Percentiles rank a stretch among this genome's conserved stretches.
Evolutionary conservation across 164 flowering plant species (phyloP).

Genomic region (Stephania japonica): DNA sequence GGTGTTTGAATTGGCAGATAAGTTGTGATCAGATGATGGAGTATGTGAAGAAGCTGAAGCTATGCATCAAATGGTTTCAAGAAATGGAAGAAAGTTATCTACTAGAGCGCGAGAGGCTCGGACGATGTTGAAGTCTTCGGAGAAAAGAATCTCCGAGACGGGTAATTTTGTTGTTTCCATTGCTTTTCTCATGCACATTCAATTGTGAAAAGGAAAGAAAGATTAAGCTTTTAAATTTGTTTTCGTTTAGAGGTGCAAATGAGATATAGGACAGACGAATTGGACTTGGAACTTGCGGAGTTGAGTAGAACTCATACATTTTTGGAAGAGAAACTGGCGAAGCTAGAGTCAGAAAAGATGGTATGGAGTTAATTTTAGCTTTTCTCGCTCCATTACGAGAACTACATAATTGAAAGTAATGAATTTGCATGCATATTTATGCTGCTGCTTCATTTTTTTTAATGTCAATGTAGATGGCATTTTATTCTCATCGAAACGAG

Average conservation of each 20-base stretch:
- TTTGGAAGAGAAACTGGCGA: constrained; percentile 40
- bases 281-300: constrained; percentile 42
- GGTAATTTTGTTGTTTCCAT: constrained; percentile 32
- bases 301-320: constrained; percentile 34
- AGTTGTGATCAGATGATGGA: constrained; percentile 63
- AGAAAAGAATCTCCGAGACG: constrained; percentile 39
- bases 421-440: background rate
- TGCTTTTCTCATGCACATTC: background rate
- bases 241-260: constrained; percentile 35
- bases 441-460: background rate
- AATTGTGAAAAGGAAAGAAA: background rate
- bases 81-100: constrained; percentile 41
- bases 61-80: constrained; percentile 72
- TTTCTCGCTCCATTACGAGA: background rate
- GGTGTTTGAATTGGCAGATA: constrained; percentile 35
- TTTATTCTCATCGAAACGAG: constrained; percentile 41
- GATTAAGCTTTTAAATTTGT: background rate
- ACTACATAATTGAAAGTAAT: background rate
- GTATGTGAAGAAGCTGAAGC: constrained; percentile 53
- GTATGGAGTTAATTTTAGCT: constrained; percentile 26
- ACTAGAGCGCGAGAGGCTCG: constrained; percentile 48
- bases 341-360: constrained; percentile 61
- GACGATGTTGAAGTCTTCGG: constrained; percentile 28
- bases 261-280: constrained; percentile 57
- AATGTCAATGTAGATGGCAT: constrained; percentile 36